Evolutionary conservation across 169 alveolate genomes (phyloP).

Genomic region (Plasmodium knowlesi): DNA sequence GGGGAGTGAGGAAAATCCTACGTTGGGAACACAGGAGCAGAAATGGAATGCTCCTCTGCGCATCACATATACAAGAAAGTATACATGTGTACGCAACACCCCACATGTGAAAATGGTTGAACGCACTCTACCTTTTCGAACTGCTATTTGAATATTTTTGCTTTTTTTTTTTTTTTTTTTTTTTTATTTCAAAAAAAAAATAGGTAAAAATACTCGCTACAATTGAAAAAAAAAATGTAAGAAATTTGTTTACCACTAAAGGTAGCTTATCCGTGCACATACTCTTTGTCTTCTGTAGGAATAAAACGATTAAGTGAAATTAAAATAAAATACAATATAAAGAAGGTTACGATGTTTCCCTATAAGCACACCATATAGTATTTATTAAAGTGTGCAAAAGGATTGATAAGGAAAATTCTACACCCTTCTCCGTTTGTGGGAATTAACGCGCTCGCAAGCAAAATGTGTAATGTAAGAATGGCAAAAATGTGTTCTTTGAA

Average conservation of each 20-base stretch:
- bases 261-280: background rate
- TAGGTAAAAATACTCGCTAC: background rate
- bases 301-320: background rate
- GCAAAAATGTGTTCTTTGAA: slow-evolving; percentile 15
- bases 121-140: background rate
- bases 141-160: background rate
- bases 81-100: background rate
- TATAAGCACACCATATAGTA: background rate
- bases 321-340: slow-evolving; percentile 6
- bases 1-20: background rate
- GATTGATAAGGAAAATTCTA: slow-evolving; percentile 15
- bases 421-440: background rate
- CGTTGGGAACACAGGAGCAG: background rate
- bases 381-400: slow-evolving; percentile 30
- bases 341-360: slow-evolving; percentile 9
- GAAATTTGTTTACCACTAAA: background rate
- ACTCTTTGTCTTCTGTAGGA: background rate
- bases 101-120: background rate
- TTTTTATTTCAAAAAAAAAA: background rate
- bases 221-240: slow-evolving; percentile 3
- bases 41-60: background rate
- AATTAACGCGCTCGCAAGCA: background rate
- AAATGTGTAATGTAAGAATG: background rate
- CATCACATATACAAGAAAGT: background rate
- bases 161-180: background rate